These are phyloP conservation scores for Colletotrichum neosansevieriae DNA, from an alignment of 2,329 filamentous ascomycete genomes.

Conservation along the genomic window DNA sequence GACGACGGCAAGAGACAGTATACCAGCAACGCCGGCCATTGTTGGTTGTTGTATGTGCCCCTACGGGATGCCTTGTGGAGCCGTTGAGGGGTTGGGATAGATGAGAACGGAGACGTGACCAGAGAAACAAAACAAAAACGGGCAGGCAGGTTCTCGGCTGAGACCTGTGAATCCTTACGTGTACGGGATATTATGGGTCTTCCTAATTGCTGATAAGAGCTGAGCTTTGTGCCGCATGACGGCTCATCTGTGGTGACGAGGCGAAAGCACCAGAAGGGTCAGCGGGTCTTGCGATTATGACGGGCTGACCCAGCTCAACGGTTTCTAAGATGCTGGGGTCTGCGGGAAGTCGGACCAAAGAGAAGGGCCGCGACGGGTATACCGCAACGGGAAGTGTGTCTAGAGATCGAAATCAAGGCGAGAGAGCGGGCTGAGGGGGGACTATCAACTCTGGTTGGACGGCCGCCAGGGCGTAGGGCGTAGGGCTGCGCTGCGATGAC, in stretches of 20 bases:
- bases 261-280: background rate
- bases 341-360: background rate
- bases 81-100: background rate
- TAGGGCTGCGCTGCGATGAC: background rate
- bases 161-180: background rate
- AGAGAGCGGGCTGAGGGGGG: background rate
- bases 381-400: background rate
- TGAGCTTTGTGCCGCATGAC: background rate
- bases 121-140: background rate
- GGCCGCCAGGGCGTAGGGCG: background rate
- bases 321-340: too few relatives aligned
- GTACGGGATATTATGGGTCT: background rate
- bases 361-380: slow-evolving; percentile 6
- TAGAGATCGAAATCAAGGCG: background rate
- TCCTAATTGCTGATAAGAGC: background rate
- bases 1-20: background rate
- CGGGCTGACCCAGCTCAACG: background rate
- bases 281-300: background rate
- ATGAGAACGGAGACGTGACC: background rate
- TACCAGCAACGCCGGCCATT: slow-evolving; percentile 17
- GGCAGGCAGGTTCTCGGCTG: slow-evolving; percentile 8
- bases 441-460: background rate
- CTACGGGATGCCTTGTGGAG: slow-evolving; percentile 16
- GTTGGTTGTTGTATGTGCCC: background rate
- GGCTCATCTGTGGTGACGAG: slow-evolving; percentile 1